Percentiles rank a stretch among this genome's conserved stretches.
phyloP scores from a whole-genome alignment of 2,329 filamentous ascomycete species.

The Xylaria sp. region DNA sequence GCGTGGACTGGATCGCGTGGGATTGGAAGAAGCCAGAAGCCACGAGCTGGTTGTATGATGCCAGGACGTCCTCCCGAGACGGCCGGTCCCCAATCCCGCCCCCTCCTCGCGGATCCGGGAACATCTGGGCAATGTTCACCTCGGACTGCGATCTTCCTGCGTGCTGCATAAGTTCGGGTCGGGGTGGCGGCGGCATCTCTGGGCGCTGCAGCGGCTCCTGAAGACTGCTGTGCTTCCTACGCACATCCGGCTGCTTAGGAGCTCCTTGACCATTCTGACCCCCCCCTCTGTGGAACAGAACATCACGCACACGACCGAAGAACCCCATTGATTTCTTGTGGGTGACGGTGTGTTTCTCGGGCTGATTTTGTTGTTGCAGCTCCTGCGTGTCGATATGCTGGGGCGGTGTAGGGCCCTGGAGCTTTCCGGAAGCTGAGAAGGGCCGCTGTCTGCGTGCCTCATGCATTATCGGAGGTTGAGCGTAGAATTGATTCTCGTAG shows the following conservation, averaged over 20 bases:
- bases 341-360: conserved; percentile 34
- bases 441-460: conserved; percentile 34
- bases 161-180: conserved; percentile 35
- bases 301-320: conserved; percentile 48
- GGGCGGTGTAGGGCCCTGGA: conserved; percentile 29
- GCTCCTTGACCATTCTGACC: conserved; percentile 14
- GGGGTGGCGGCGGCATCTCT: conserved; percentile 30
- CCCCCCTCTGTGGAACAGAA: conserved; percentile 37
- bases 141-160: conserved; percentile 44
- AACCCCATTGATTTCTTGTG: conserved; percentile 47
- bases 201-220: conserved; percentile 42
- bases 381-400: conserved; percentile 8
- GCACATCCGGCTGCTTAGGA: conserved; percentile 36
- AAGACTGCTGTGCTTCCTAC: conserved; percentile 47
- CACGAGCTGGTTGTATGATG: conserved; percentile 66
- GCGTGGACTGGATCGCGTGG: conserved; percentile 67
- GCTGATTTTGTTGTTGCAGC: conserved; percentile 5
- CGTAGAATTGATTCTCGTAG: conserved; percentile 48
- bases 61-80: conserved; percentile 62
- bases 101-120: conserved; percentile 34
- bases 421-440: conserved; percentile 39
- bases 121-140: conserved; percentile 33
- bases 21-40: conserved; percentile 67
- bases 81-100: conserved; percentile 42
- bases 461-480: conserved; percentile 2